Conservation (phyloP, 2,329 filamentous ascomycete species). For the Trichophyton schoenleinii region DNA sequence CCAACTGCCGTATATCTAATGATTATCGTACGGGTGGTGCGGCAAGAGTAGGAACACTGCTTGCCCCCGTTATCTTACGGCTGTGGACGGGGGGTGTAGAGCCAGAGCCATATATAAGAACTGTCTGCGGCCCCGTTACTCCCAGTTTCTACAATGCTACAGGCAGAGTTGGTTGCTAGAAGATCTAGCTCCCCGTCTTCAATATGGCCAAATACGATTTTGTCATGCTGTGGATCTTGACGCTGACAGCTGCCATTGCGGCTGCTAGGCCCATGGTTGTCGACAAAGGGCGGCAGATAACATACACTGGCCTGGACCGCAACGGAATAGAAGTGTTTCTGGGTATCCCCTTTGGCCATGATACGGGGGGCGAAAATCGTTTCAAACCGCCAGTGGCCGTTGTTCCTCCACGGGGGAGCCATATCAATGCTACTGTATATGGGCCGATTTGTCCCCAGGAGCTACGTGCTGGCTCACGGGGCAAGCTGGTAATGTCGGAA, state of each 20-base stretch:
- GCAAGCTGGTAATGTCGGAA: conserved; percentile 28
- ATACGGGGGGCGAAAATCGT: conserved; percentile 5
- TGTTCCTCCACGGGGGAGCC: neutral
- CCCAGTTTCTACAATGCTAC: neutral
- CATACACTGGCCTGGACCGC: conserved; percentile 2
- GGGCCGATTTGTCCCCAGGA: conserved; percentile 5
- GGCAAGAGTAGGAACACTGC: neutral
- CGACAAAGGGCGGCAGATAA: neutral
- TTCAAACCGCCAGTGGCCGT: conserved; percentile 5
- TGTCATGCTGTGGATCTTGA: neutral
- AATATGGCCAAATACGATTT: neutral
- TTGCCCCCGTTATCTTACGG: neutral
- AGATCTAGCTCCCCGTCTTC: neutral
- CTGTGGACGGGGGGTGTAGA: neutral
- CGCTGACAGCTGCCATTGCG: neutral
- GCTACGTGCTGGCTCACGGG: neutral
- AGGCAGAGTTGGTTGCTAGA: neutral
- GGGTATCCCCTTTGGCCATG: conserved; percentile 1
- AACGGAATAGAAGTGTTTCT: conserved; percentile 7
- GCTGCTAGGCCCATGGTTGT: neutral
- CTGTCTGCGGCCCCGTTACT: neutral
- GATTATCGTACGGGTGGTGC: neutral
- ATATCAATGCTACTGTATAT: conserved; percentile 1
- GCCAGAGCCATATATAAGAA: neutral
- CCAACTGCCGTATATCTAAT: neutral